phyloP scores from a whole-genome alignment of 2,329 filamentous ascomycete species.

The Oidium heveae region DNA sequence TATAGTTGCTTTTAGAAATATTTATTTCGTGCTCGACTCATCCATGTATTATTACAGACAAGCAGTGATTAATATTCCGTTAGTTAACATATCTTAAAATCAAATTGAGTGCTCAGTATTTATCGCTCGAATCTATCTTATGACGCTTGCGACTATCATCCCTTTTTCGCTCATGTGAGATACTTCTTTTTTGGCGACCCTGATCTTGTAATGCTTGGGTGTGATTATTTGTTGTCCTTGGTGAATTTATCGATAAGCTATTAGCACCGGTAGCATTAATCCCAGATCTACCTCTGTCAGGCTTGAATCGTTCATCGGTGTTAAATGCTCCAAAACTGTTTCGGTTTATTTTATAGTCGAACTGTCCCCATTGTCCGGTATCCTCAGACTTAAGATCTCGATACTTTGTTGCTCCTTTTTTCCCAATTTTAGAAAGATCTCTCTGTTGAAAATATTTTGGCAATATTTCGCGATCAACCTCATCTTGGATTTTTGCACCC shows the following conservation, averaged over 20 bases:
- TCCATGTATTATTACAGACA: too few species aligned
- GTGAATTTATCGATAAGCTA: constrained; percentile 40
- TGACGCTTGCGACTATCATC: constrained; percentile 34
- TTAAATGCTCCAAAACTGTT: constrained; percentile 18
- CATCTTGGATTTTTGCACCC: constrained; percentile 60
- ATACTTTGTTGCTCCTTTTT: constrained; percentile 78
- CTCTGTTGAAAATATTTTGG: constrained; percentile 81
- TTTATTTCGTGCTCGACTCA: too few species aligned
- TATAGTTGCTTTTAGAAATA: constrained; percentile 18
- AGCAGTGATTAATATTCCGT: too few species aligned
- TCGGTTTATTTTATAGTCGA: constrained; percentile 22
- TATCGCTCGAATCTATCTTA: constrained; percentile 21
- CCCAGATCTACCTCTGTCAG: constrained; percentile 26
- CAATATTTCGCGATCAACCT: constrained; percentile 61
- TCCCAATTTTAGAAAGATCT: constrained; percentile 81
- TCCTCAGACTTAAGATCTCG: constrained; percentile 73
- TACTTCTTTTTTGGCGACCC: constrained; percentile 29
- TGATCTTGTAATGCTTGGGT: constrained; percentile 13
- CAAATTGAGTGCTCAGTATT: too few species aligned
- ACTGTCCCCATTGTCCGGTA: constrained; percentile 62
- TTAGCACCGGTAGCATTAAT: constrained; percentile 38
- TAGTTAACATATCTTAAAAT: too few species aligned
- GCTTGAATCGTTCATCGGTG: constrained; percentile 40
- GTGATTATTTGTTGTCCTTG: constrained; percentile 14
- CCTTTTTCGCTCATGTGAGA: constrained; percentile 25